A percentile compares a stretch with the other conserved stretches of the same genome.
These are phyloP conservation scores for Cladosporium velox DNA, from an alignment of 2,329 filamentous ascomycete genomes.

Conservation along the genomic window DNA sequence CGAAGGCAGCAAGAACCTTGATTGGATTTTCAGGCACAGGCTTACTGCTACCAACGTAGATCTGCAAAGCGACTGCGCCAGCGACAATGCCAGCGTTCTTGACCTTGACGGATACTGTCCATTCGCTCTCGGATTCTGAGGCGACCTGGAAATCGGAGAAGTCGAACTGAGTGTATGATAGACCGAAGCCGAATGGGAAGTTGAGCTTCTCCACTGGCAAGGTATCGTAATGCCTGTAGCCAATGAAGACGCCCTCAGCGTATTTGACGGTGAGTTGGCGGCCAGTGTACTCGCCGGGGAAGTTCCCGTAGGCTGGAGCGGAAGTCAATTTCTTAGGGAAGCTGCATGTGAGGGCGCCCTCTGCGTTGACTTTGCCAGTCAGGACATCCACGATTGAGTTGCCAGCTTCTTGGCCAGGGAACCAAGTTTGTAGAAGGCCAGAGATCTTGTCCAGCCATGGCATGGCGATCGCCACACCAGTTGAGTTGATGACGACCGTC, in stretches of 20 bases:
- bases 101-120: constrained; percentile 1
- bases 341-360: constrained; percentile 71
- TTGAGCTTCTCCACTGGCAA: constrained; percentile 60
- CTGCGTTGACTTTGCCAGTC: constrained; percentile 72
- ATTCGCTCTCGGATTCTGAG: constrained; percentile 32
- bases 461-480: constrained; percentile 11
- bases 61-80: constrained; percentile 12
- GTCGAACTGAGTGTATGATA: constrained; percentile 68
- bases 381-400: constrained; percentile 78
- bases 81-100: neutral
- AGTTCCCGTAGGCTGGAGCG: constrained; percentile 71
- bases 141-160: constrained; percentile 56
- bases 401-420: constrained; percentile 71
- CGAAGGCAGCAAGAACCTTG: constrained; percentile 71
- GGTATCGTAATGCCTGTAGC: constrained; percentile 73
- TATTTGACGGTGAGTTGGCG: constrained; percentile 66
- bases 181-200: constrained; percentile 76
- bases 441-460: constrained; percentile 4
- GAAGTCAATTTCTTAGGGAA: constrained; percentile 57
- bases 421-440: constrained; percentile 21
- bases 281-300: constrained; percentile 66
- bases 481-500: constrained; percentile 15
- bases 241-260: constrained; percentile 71
- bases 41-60: constrained; percentile 41
- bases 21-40: constrained; percentile 64